Conservation (phyloP, 257 asterid species). For the Ehretia macrophylla region DNA sequence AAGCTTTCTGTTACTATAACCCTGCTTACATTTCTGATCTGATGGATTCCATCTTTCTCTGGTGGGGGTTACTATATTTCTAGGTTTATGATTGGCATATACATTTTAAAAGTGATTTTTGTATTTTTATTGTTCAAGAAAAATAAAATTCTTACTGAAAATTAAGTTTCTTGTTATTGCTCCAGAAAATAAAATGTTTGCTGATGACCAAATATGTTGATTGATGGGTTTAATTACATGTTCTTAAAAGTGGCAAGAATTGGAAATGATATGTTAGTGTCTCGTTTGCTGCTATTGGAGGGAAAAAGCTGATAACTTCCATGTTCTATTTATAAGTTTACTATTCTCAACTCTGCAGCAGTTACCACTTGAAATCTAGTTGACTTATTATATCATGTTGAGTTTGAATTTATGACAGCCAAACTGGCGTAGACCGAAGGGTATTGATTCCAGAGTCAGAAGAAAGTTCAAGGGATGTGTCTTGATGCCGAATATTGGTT, state of each 20-base stretch:
- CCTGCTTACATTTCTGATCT: constrained; percentile 17
- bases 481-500: constrained; percentile 71
- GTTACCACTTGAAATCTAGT: not conserved
- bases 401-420: constrained; percentile 20
- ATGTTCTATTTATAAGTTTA: not conserved
- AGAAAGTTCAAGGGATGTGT: constrained; percentile 71
- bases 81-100: too few species aligned
- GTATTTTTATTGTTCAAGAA: too few species aligned
- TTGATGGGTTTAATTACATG: too few species aligned
- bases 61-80: too few species aligned
- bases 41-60: not conserved
- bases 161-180: too few species aligned
- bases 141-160: too few species aligned
- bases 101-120: too few species aligned
- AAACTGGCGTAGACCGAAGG: constrained; percentile 75
- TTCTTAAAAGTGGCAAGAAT: not conserved
- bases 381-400: not conserved
- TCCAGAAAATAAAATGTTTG: too few species aligned
- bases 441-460: constrained; percentile 68
- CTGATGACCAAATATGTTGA: not conserved
- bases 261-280: too few species aligned
- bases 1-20: constrained; percentile 26
- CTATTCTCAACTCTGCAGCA: not conserved
- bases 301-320: too few species aligned
- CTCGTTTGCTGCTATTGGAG: not conserved